These are phyloP conservation scores for Botrytis porri DNA, from an alignment of 2,329 filamentous ascomycete species.

Conservation along the genomic window DNA sequence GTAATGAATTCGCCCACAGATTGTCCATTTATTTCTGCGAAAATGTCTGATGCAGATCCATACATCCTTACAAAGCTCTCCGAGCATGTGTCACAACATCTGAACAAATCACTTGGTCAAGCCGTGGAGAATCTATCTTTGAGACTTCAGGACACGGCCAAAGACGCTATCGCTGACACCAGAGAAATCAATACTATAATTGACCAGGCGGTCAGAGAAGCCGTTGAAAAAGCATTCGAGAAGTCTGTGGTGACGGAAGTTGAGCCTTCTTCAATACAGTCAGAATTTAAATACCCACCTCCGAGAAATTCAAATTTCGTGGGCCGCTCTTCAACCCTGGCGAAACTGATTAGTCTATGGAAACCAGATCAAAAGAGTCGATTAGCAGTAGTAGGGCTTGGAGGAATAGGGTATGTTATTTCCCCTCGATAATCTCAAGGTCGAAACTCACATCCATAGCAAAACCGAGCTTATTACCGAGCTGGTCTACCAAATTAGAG, in stretches of 20 bases:
- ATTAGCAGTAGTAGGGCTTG: constrained; percentile 31
- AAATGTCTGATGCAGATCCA: constrained; percentile 19
- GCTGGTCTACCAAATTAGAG: constrained; percentile 29
- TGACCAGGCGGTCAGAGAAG: constrained; percentile 15
- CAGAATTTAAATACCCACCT: constrained; percentile 27
- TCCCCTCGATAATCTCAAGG: no score
- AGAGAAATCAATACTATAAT: constrained; percentile 17
- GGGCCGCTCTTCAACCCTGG: constrained; percentile 26
- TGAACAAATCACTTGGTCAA: constrained; percentile 17
- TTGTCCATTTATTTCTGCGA: constrained; percentile 16
- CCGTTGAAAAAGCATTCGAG: constrained; percentile 15
- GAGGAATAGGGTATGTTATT: constrained; percentile 30
- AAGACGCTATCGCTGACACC: constrained; percentile 16
- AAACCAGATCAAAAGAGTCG: constrained; percentile 27
- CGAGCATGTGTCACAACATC: constrained; percentile 15
- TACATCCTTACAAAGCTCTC: constrained; percentile 18
- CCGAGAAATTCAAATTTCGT: constrained; percentile 29
- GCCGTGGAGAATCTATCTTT: constrained; percentile 15
- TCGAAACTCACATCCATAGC: constrained; percentile 23
- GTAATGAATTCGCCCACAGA: constrained; percentile 8
- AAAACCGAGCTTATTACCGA: constrained; percentile 32
- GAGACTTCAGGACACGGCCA: constrained; percentile 17
- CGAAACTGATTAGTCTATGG: constrained; percentile 31
- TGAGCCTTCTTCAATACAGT: constrained; percentile 6
- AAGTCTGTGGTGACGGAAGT: constrained; percentile 9